Base-by-base conservation (phyloP, 2,329 filamentous ascomycete species). In the Penicillium palitans region DNA sequence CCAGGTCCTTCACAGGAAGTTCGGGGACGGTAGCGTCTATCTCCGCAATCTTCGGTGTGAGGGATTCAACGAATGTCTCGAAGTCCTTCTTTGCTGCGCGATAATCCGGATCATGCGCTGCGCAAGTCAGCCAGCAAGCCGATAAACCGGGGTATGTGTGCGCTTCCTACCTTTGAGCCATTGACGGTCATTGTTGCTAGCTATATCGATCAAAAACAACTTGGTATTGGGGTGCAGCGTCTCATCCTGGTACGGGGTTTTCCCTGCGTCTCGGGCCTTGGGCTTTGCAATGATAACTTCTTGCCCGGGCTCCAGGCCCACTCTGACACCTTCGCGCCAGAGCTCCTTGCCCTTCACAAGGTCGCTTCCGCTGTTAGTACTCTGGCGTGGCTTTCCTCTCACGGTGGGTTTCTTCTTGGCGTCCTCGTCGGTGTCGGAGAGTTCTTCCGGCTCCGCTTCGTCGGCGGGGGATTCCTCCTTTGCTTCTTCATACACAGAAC, bases 11-110 rank as follows among this genome's bases (percentile, higher is more conserved):
- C 54, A 88, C 80, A 1, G 93, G 93, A 24, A 96, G 79, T 67
- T 96, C 91, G 0, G 93, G 93, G 42, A 96, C 85, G 1, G 91
- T 96, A 55, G 89, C 85, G 71, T 97, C 93, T 40, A 83, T 81
- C 58, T 88, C 85, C 21, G 84, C 83, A 54, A 96, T 81, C 61
- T 86, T 88, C 60, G 88, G 81, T 1, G 89, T 90, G 40, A 95
- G 79, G 10, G 80, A 80, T 65, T 90, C 88, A 37, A 95, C 84
- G 68, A 93, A 96, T 2, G 85, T 84, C 48, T 90, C 85, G 83
- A 90, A 96, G 72, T 96, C 91, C 59, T 89, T 88, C 58, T 92
- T 83, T 1, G 91, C 85, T 55, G 87, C 82, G 59, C 92, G 84
- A 72, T 90, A 96, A 67, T 96, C 90, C 45, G 83, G 82, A 73